A percentile compares a stretch with the other conserved stretches of the same genome.
phyloP scores from a whole-genome alignment of 306 rosid species.

The Dryas alaskensis region DNA sequence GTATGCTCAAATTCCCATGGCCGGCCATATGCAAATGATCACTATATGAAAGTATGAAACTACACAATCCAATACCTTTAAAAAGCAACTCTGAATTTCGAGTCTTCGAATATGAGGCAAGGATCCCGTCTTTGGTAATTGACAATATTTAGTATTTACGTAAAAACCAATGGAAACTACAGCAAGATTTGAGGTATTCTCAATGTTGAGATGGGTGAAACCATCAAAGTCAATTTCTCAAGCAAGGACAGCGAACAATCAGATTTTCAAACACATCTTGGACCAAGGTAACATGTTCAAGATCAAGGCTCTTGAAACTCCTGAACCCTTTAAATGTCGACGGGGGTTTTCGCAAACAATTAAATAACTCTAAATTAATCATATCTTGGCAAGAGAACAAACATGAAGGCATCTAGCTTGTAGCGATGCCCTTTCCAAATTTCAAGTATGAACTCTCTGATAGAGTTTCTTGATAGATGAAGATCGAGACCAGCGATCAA shows the following conservation, averaged over 20 bases:
- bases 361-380: constrained; percentile 48
- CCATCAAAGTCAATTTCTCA: constrained; percentile 58
- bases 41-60: background rate
- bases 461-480: constrained; percentile 43
- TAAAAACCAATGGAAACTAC: constrained; percentile 53
- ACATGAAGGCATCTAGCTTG: constrained; percentile 39
- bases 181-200: constrained; percentile 44
- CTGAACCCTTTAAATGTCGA: constrained; percentile 47
- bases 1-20: background rate
- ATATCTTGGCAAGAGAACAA: constrained; percentile 50
- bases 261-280: constrained; percentile 50
- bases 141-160: constrained; percentile 17
- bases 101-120: constrained; percentile 45
- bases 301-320: constrained; percentile 64
- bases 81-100: constrained; percentile 50
- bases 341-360: constrained; percentile 58
- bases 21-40: background rate
- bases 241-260: constrained; percentile 53
- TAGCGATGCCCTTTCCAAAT: constrained; percentile 57
- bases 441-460: constrained; percentile 58
- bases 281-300: constrained; percentile 59
- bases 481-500: constrained; percentile 54
- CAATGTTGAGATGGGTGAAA: constrained; percentile 44
- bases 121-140: constrained; percentile 24
- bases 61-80: constrained; percentile 39